These are phyloP conservation scores for Malania oleifera DNA, from an alignment of 164 flowering plant species.

Conservation along the genomic window DNA sequence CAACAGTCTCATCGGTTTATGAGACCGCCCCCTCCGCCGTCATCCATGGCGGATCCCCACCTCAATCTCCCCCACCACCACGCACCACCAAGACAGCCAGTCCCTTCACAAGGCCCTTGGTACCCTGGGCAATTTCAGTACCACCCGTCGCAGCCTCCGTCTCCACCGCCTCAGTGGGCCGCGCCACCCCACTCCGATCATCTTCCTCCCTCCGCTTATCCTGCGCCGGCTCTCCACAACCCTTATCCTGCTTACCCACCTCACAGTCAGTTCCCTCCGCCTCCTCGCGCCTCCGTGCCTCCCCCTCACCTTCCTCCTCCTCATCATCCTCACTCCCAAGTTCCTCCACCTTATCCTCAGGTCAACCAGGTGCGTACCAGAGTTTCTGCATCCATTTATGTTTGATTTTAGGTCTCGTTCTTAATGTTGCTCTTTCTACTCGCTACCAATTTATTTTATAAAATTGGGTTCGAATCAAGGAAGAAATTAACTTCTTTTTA, in stretches of 20 bases:
- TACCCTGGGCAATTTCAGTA: slow-evolving; percentile 50
- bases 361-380: slow-evolving; percentile 22
- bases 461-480: neutral
- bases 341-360: slow-evolving; percentile 39
- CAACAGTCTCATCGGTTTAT: slow-evolving; percentile 40
- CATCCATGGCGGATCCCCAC: slow-evolving; percentile 35
- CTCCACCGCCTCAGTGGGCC: slow-evolving; percentile 8
- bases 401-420: neutral
- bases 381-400: neutral
- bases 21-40: slow-evolving; percentile 39
- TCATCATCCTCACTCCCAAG: slow-evolving; percentile 18
- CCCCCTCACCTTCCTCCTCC: slow-evolving; percentile 19
- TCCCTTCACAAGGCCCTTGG: slow-evolving; percentile 33
- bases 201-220: slow-evolving; percentile 23
- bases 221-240: slow-evolving; percentile 18
- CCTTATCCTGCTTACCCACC: slow-evolving; percentile 25
- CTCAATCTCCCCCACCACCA: slow-evolving; percentile 22
- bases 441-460: neutral
- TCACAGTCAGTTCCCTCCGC: slow-evolving; percentile 27
- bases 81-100: slow-evolving; percentile 27
- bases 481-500: too few relatives aligned
- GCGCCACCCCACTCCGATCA: slow-evolving; percentile 20
- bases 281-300: slow-evolving; percentile 26
- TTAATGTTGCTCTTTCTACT: neutral
- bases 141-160: slow-evolving; percentile 28